These are phyloP conservation scores for Lathyrus aphaca DNA, from an alignment of 306 rosid genomes.

Conservation along the genomic window DNA sequence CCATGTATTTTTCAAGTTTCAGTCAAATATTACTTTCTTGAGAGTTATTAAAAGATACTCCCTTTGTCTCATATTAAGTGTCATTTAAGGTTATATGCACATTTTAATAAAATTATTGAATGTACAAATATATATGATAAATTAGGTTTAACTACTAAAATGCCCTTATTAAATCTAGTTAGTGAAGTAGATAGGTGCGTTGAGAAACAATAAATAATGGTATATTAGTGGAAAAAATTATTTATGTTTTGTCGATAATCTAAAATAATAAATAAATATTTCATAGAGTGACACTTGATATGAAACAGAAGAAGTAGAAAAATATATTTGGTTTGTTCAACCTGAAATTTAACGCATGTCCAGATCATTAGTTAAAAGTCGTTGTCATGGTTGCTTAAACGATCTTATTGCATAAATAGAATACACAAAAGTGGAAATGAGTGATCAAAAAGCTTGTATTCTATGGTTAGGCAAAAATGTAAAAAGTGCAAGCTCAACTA, in stretches of 20 bases:
- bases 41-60: constrained; percentile 6
- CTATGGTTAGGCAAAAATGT: constrained; percentile 11
- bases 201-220: neutral
- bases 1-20: constrained; percentile 25
- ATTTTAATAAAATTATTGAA: neutral
- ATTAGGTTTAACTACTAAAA: too few species aligned
- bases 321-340: constrained; percentile 7
- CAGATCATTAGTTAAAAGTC: constrained; percentile 23
- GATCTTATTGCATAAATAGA: constrained; percentile 16
- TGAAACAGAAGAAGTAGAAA: neutral
- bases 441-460: constrained; percentile 26
- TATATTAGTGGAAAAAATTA: neutral
- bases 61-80: neutral
- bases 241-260: neutral
- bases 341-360: neutral
- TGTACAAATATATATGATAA: neutral
- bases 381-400: neutral
- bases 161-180: too few species aligned
- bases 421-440: constrained; percentile 30
- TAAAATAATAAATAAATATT: too few species aligned
- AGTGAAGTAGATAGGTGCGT: neutral
- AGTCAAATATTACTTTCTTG: constrained; percentile 7
- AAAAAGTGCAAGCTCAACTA: constrained; percentile 39
- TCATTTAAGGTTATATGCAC: neutral
- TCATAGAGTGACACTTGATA: too few species aligned